Conservation (phyloP, 805 yeast species). For the Candida methanosorbosa region DNA sequence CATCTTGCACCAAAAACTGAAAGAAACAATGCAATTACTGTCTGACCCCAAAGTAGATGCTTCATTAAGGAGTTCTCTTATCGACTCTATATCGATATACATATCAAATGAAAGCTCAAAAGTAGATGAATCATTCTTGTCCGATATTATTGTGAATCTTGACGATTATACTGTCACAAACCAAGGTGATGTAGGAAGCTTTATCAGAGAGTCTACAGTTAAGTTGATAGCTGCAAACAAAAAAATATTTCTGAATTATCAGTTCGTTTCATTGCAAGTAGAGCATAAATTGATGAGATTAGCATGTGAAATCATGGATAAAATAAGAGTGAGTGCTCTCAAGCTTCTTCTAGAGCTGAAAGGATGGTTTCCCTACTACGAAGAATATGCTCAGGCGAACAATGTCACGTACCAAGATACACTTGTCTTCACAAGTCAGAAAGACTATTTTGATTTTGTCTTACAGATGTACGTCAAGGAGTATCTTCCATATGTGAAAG, state of each 20-base stretch:
- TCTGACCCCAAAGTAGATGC: conserved; percentile 20
- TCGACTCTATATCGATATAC: conserved; percentile 17
- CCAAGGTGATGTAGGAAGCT: conserved; percentile 90
- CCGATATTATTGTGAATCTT: conserved; percentile 29
- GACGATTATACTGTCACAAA: conserved; percentile 73
- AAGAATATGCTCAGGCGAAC: conserved; percentile 1
- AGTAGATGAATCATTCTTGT: conserved; percentile 4
- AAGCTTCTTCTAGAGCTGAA: conserved; percentile 23
- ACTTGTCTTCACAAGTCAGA: conserved; percentile 7
- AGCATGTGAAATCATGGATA: conserved; percentile 56
- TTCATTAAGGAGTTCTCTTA: conserved; percentile 14
- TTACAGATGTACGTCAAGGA: conserved; percentile 12
- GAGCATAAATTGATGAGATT: conserved; percentile 40
- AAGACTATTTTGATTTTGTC: conserved; percentile 22
- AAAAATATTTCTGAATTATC: conserved; percentile 4
- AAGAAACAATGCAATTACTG: conserved; percentile 19
- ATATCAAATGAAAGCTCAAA: conserved; percentile 12
- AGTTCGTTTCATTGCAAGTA: conserved; percentile 9
- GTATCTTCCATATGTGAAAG: conserved; percentile 3
- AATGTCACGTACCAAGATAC: neutral
- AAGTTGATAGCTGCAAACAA: conserved; percentile 26
- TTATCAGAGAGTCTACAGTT: conserved; percentile 49
- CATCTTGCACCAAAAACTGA: conserved; percentile 9
- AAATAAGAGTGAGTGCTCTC: conserved; percentile 36
- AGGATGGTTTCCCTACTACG: conserved; percentile 9